Evolutionary conservation across 2,329 filamentous ascomycete species (phyloP), one percentile per base, ranked within the genome.

Genomic region (Beauveria caledonica): DNA sequence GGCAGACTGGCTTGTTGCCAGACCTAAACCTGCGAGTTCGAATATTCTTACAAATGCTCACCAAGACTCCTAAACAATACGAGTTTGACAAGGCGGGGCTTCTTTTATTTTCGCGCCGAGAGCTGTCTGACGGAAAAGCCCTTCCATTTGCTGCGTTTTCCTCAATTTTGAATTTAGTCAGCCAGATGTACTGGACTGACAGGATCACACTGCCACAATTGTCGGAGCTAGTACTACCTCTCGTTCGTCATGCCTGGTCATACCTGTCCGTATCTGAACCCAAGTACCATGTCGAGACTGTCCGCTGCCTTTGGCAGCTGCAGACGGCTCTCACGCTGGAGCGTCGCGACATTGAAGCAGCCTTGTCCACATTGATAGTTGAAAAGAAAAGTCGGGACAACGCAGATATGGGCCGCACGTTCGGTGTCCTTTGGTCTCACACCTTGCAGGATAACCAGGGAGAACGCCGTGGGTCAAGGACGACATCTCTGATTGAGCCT

Each of bases 211-310:
- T 71, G 5, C 67, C 73, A n/a, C 79, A 85, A 25, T 69, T 87
- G 54, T 87, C 79, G 60, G 80, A 76, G 60, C 74, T 96, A 9
- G 82, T 93, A 5, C 79, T 84, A 21, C 80, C 83, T 29, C 76
- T 97, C 23, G 86, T 94, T 17, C 78, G 78, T 1, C 82, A 87
- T 60, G 80, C 93, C 0, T 99, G 94, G 94, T 73, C 77, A 5
- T 91, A 90, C 68, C 75, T 99, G 44, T 89, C 91, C 0, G 87
- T 90, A n/a, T 80, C 86, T 13, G 86, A 87, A 63, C 92, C 92
- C 0, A 96, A 96, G 69, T 95, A 93, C 66, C 94, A 97, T 69
- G 92, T 99, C 36, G 95, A 99, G 75, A 87, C 92, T 19, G 90
- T 95, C 9, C 86, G 89, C 61, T 88, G 86, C 66, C 77, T 99